Base-by-base conservation (phyloP, 192 early-diverging fungal genomes). In the Pilobolus umbonatus region DNA sequence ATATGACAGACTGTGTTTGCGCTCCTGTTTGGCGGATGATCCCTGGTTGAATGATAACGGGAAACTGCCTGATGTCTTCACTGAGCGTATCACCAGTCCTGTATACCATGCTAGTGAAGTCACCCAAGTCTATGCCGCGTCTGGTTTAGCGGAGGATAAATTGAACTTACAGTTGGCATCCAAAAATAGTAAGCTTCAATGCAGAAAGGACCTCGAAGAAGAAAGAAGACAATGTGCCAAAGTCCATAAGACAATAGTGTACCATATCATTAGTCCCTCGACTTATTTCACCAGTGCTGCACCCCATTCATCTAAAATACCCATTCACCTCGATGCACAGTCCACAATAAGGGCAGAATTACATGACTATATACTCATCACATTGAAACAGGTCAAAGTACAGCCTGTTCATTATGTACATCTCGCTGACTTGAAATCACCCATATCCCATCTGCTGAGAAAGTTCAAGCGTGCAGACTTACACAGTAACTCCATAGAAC, bases 41-140 rank as follows among this genome's bases (percentile, higher is more conserved):
- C 36, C 60, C 5, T 80, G 77, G 77, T 57, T 80, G 7, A 68
- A 72, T 25, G 55, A 58, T 26, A 50, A 67, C 26, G 36, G 42
- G 5, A 31, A 36, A 21, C 17, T 69, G 22, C 46, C 38, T 22
- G 60, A 61, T 45, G 35, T 60, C 17, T 55, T 65, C 28, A 17
- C 34, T 22, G 45, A 60, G 10, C 24, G 24, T 48, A n/a, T 26
- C 29, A 34, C 32, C 17, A 24, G 15, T 15, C 36, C 25, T 24
- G 24, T 42, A 28, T 24, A 56, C 0, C 62, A 31, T 7, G 25
- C 47, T 14, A 32, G 14, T 12, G 42, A 40, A 7, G 28, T 52
- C 19, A 55, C 43, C 22, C 30, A 38, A 32, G 25, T 14, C 25
- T 53, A 52, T 55, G 55, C n/a, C 31, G 38, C 40, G n/a, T 43